These are phyloP conservation scores for Botrytis pseudocinerea DNA, from an alignment of 2,329 filamentous ascomycete species.

Conservation along the genomic window DNA sequence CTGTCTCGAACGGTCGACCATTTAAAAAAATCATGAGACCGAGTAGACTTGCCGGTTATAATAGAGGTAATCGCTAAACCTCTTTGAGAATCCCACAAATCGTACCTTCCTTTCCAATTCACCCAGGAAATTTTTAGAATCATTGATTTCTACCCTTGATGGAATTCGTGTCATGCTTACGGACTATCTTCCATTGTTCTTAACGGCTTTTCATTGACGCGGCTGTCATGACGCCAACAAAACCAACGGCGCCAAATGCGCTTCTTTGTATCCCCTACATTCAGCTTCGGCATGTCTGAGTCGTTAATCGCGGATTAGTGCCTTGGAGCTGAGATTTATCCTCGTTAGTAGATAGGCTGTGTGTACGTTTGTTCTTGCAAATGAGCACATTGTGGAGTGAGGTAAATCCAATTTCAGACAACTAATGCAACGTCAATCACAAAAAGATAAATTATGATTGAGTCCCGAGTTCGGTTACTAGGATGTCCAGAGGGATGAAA, in stretches of 20 bases:
- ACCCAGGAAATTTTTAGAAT: not conserved
- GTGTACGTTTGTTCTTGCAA: not conserved
- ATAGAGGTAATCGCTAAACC: slow-evolving; percentile 5
- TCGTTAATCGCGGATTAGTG: not conserved
- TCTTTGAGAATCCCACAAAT: not conserved
- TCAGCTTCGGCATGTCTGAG: slow-evolving; percentile 7
- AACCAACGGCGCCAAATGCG: slow-evolving; percentile 20
- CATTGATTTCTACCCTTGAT: not conserved
- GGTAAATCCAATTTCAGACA: not conserved
- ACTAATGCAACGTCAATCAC: slow-evolving; percentile 21
- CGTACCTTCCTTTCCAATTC: not conserved
- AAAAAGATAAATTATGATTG: slow-evolving; percentile 2
- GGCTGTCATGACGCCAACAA: slow-evolving; percentile 1
- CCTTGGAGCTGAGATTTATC: slow-evolving; percentile 16
- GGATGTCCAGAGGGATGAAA: not conserved
- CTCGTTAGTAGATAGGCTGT: not conserved
- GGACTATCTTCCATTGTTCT: not conserved
- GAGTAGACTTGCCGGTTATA: slow-evolving; percentile 8
- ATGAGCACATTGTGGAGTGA: slow-evolving; percentile 2
- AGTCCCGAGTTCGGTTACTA: slow-evolving; percentile 15
- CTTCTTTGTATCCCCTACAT: slow-evolving; percentile 16
- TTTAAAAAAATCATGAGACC: slow-evolving; percentile 10
- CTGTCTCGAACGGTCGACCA: slow-evolving; percentile 14
- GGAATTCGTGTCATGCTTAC: not conserved
- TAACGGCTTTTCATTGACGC: slow-evolving; percentile 7